Base-by-base conservation (phyloP, 1,284 basidiomycete species). In the Tilletia indica region DNA sequence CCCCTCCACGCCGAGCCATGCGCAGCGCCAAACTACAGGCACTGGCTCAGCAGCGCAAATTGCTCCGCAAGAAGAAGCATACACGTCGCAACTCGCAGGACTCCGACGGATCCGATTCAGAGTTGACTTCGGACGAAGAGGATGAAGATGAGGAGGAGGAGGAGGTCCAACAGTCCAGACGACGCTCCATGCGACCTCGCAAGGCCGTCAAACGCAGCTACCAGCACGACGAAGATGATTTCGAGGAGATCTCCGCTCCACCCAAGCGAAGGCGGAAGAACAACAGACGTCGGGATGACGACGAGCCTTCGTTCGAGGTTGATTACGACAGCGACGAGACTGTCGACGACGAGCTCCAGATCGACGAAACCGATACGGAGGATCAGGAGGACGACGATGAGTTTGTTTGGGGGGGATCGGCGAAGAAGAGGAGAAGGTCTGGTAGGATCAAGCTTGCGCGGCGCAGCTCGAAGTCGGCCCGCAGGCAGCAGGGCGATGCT, bases 261-360 rank as follows among this genome's bases (percentile, higher is more conserved):
- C 31, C 31, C 16, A 34, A 64, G 34, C 36, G 34, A 36, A 39
- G 39, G 34, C 16, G 19, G 12, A 54, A 54, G 19, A 54, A 19
- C 25, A 31, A 31, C 6, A 11, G 51, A 5, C 49, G 49, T 5
- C 16, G 4, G 4, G 51, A 54, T 25, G 51, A 19, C 4, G 51
- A 54, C 5, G 51, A 54, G 19, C 19, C 8, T 25, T 54, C 51
- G 8, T 54, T 54, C n/a, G 51, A 54, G 51, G 6, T 25, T 8
- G 19, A n/a, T 19, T 19, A 54, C 51, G 51, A 54, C 51, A 54
- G 51, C 51, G 61, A 64, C 61, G 36, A 64, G 34, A 25, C 19
- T 16, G 61, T 39, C 19, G 61, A 42, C 3, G 61, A 64, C 36
- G 38, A 42, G 61, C 9, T 38, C 2, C 16, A 42, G 31, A 42